Percentiles rank a stretch among this genome's conserved stretches.
Conservation (phyloP, 352 stramenopile species). For the Phytopythium delawarense region DNA sequence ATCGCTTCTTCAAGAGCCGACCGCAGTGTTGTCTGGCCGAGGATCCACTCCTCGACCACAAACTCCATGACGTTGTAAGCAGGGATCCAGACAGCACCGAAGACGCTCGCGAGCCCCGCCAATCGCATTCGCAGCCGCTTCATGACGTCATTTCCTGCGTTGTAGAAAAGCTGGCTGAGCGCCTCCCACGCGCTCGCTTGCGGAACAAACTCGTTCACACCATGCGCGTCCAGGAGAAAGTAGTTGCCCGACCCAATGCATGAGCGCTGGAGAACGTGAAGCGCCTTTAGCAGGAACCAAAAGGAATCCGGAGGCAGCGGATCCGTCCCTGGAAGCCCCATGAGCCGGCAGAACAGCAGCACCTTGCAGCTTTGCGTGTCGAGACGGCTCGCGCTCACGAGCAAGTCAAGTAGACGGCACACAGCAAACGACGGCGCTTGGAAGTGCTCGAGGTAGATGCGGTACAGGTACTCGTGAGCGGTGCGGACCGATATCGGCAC, state of each 20-base stretch:
- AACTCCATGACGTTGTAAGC: slow-evolving; percentile 41
- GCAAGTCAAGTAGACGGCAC: slow-evolving; percentile 35
- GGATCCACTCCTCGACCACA: slow-evolving; percentile 45
- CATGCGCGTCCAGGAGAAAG: slow-evolving; percentile 37
- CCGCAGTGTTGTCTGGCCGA: slow-evolving; percentile 19
- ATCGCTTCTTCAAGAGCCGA: slow-evolving; percentile 24
- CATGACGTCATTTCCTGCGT: slow-evolving; percentile 29
- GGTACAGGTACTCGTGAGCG: slow-evolving; percentile 44
- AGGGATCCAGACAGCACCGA: slow-evolving; percentile 50
- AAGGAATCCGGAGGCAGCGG: slow-evolving; percentile 32
- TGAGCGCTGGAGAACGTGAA: slow-evolving; percentile 38
- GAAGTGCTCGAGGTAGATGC: slow-evolving; percentile 49
- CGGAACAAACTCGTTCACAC: slow-evolving; percentile 45
- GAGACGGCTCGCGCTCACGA: slow-evolving; percentile 36
- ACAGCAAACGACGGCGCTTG: slow-evolving; percentile 31
- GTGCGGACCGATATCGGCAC: slow-evolving; percentile 11
- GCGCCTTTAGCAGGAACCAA: slow-evolving; percentile 49
- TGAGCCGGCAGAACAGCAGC: slow-evolving; percentile 37
- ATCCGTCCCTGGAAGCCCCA: slow-evolving; percentile 34
- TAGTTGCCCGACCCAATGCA: slow-evolving; percentile 35
- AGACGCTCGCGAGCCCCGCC: slow-evolving; percentile 40
- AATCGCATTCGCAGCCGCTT: slow-evolving; percentile 40
- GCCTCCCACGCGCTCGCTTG: slow-evolving; percentile 41
- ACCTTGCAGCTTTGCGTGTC: slow-evolving; percentile 63
- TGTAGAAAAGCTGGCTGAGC: slow-evolving; percentile 27